phyloP scores from a whole-genome alignment of 768 basidiomycete genomes.

The Tricholoma terreum region DNA sequence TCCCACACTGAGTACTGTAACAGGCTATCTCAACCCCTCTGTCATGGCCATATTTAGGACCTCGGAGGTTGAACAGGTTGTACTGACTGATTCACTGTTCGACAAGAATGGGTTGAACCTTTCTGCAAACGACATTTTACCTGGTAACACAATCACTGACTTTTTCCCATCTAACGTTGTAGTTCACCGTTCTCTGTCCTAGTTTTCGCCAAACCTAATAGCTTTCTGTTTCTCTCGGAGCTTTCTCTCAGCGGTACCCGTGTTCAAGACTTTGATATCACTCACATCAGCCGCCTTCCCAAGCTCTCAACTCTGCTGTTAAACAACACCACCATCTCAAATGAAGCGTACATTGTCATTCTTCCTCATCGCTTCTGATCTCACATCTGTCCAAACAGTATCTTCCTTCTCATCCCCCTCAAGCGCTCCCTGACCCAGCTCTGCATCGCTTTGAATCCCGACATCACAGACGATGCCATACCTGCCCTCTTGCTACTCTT shows the following conservation, averaged over 20 bases:
- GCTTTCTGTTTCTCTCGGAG: conserved; percentile 47
- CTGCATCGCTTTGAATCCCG: conserved; percentile 48
- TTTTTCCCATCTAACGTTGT: not conserved
- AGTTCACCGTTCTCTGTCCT: conserved; percentile 6
- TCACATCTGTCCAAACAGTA: conserved; percentile 30
- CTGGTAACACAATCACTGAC: conserved; percentile 28
- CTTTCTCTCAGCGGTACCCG: conserved; percentile 47
- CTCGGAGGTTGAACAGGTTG: conserved; percentile 42
- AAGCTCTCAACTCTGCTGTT: conserved; percentile 44
- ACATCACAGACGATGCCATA: conserved; percentile 54
- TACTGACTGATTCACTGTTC: conserved; percentile 43
- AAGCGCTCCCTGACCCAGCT: conserved; percentile 52
- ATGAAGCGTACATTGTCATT: conserved; percentile 50
- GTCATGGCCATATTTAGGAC: conserved; percentile 44
- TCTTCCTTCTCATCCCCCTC: conserved; percentile 56
- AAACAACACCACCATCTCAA: conserved; percentile 52
- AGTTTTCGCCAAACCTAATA: conserved; percentile 52
- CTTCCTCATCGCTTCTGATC: not conserved
- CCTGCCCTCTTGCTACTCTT: conserved; percentile 50
- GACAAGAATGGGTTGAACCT: conserved; percentile 52
- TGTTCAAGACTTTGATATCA: conserved; percentile 47
- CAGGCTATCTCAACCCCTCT: conserved; percentile 47
- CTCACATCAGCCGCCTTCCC: conserved; percentile 52
- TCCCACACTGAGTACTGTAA: not conserved
- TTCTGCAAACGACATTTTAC: conserved; percentile 38